A percentile compares a stretch with the other conserved stretches of the same genome.
phyloP scores from a whole-genome alignment of 2,329 filamentous ascomycete genomes.

The Pestalotiopsis sp. region DNA sequence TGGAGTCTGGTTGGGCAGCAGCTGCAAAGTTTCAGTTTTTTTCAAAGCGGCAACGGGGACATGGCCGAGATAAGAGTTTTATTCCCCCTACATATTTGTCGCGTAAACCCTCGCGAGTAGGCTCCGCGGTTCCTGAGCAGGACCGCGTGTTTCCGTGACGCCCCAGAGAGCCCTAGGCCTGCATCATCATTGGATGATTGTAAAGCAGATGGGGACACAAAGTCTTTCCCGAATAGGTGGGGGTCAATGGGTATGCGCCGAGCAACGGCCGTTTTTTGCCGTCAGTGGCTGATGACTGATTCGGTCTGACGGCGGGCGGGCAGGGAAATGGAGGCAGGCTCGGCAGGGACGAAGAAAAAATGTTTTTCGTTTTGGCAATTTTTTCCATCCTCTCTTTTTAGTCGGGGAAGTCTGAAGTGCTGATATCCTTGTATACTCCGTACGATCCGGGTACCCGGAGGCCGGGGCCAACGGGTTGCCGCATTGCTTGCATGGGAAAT shows the following conservation, averaged over 20 bases:
- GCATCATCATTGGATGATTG: not conserved
- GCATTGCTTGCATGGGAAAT: not conserved
- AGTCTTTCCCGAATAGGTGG: conserved; percentile 2
- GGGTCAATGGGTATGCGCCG: not conserved
- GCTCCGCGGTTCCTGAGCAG: not conserved
- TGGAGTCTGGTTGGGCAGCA: not conserved
- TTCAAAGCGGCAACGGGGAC: not conserved
- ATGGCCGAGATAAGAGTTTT: not conserved
- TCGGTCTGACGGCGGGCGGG: not conserved
- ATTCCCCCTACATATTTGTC: not conserved
- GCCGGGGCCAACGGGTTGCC: not conserved
- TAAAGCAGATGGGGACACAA: not conserved
- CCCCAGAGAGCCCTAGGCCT: not conserved
- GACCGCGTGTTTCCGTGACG: not conserved
- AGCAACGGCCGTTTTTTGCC: conserved; percentile 1
- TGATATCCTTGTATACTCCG: not conserved
- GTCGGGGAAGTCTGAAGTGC: not conserved
- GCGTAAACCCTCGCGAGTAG: not conserved
- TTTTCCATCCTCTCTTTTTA: not conserved
- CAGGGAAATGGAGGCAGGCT: too few relatives aligned
- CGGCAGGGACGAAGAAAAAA: not conserved
- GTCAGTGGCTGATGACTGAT: conserved; percentile 3
- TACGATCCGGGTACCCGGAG: not conserved
- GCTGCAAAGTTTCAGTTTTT: not conserved
- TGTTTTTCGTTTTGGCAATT: not conserved